Evolutionary conservation across 2,329 filamentous ascomycete genomes (phyloP), one percentile per base, ranked within the genome.

Genomic region (Cytospora chrysosperma): DNA sequence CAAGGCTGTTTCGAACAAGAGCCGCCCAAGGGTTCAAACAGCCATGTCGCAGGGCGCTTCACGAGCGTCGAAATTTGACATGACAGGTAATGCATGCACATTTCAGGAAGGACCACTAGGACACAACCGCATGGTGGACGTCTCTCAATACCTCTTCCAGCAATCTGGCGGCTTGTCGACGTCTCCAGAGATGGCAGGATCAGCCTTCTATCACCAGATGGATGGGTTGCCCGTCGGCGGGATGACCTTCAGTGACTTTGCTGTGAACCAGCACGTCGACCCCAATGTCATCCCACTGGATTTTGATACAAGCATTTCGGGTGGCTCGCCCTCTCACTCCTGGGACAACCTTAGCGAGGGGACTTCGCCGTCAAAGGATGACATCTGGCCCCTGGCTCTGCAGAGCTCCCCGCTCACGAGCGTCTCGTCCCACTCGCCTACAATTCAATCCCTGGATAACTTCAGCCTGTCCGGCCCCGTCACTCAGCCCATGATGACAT

Each of bases 291-390:
- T 85, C 75, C 79, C 80, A 67, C 73, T 85, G 70, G 81, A 82
- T 69, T 81, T 81, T 72, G 82, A 85, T 67, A 72, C 79, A 52
- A 78, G 76, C 67, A 70, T 84, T 63, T 72, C 77, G 56, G 79
- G 78, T 66, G 76, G 79, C 68, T 85, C 83, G 28, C 83, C 84
- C 13, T 77, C 78, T 56, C 77, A 79, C 62, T 80, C 82, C 13
- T 85, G 81, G 76, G 80, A 80, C 69, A 81, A 79, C 68, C 79
- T 82, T 68, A 84, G 81, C 71, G 85, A 82, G 59, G 80, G 78
- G 62, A 78, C 79, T 54, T 84, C 80, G 65, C 82, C 80, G 47
- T 82, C 82, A 57, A 79, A 78, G 61, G 82, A 85, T 67, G 82
- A 84, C 66, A 68, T 77, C 40, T 85, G 82, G 76, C 76, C 75